Evolutionary conservation across 306 rosid genomes (phyloP).

Genomic region (Sphenostylis stenocarpa): DNA sequence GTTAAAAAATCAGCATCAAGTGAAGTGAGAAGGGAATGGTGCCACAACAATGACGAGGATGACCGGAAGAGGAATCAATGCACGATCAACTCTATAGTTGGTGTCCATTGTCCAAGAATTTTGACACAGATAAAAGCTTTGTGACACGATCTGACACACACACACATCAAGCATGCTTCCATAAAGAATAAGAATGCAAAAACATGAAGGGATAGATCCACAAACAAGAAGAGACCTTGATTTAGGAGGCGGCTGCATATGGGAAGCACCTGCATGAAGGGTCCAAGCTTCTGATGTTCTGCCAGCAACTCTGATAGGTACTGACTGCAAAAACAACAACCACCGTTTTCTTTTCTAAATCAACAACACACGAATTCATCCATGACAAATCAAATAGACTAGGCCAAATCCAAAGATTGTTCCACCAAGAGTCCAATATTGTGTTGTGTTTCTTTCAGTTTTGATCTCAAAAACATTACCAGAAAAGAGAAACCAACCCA

Average conservation of each 20-base stretch:
- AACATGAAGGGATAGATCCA: slow-evolving; percentile 14
- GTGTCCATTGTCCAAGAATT: background rate
- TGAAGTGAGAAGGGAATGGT: slow-evolving; percentile 19
- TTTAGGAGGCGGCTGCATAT: slow-evolving; percentile 85
- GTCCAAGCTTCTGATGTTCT: slow-evolving; percentile 95
- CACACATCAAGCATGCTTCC: slow-evolving; percentile 22
- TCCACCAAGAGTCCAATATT: slow-evolving; percentile 18
- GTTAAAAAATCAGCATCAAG: background rate
- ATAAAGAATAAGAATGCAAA: background rate
- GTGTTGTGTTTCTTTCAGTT: slow-evolving; percentile 27
- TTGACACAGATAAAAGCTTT: slow-evolving; percentile 20
- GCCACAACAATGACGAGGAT: slow-evolving; percentile 16
- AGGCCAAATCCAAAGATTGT: slow-evolving; percentile 15
- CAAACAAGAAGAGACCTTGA: slow-evolving; percentile 56
- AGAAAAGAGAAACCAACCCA: background rate
- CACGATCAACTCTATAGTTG: slow-evolving; percentile 32
- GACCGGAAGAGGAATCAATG: slow-evolving; percentile 30
- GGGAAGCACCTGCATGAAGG: slow-evolving; percentile 89
- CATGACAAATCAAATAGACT: slow-evolving; percentile 9
- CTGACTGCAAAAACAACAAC: slow-evolving; percentile 49
- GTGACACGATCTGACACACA: slow-evolving; percentile 50
- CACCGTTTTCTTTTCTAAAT: slow-evolving; percentile 42
- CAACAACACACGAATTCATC: slow-evolving; percentile 35
- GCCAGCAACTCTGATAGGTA: slow-evolving; percentile 89
- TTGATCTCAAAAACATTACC: slow-evolving; percentile 12